phyloP scores from a whole-genome alignment of 257 asterid genomes.

The Rauvolfia tetraphylla region DNA sequence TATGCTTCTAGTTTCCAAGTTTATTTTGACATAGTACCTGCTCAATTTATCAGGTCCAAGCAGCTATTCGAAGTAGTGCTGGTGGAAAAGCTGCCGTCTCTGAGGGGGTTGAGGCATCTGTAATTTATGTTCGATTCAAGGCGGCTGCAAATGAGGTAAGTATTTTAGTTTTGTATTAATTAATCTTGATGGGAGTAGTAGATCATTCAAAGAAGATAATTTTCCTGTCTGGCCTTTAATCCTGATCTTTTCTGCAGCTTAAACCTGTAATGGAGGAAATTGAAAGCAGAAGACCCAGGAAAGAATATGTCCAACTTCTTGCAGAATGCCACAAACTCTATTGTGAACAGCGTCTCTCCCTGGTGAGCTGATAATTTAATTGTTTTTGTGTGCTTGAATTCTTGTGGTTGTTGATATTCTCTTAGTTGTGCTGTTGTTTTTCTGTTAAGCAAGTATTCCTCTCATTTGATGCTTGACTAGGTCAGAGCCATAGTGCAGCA shows the following conservation, averaged over 20 bases:
- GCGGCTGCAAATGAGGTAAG: conserved; percentile 97
- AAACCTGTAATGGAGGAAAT: conserved; percentile 88
- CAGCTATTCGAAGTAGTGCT: conserved; percentile 71
- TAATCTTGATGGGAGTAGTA: conserved; percentile 8
- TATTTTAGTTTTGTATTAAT: conserved; percentile 18
- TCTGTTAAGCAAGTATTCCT: neutral
- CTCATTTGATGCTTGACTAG: conserved; percentile 37
- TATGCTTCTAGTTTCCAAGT: neutral
- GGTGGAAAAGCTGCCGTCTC: conserved; percentile 72
- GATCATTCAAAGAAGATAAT: neutral
- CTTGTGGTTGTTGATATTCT: neutral
- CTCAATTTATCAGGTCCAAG: conserved; percentile 54
- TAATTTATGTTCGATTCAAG: conserved; percentile 88
- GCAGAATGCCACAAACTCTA: conserved; percentile 93
- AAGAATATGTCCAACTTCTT: conserved; percentile 88
- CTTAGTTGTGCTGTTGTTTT: conserved; percentile 1
- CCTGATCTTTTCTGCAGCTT: conserved; percentile 57
- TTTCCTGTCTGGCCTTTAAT: neutral
- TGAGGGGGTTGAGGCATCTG: conserved; percentile 93
- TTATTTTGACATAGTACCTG: neutral
- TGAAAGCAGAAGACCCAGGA: conserved; percentile 90
- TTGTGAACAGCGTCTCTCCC: conserved; percentile 91
- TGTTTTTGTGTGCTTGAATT: neutral
- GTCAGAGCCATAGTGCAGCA: conserved; percentile 87
- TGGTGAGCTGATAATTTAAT: conserved; percentile 50